phyloP scores from a whole-genome alignment of 2,329 filamentous ascomycete genomes.

The Aspergillus jensenii region DNA sequence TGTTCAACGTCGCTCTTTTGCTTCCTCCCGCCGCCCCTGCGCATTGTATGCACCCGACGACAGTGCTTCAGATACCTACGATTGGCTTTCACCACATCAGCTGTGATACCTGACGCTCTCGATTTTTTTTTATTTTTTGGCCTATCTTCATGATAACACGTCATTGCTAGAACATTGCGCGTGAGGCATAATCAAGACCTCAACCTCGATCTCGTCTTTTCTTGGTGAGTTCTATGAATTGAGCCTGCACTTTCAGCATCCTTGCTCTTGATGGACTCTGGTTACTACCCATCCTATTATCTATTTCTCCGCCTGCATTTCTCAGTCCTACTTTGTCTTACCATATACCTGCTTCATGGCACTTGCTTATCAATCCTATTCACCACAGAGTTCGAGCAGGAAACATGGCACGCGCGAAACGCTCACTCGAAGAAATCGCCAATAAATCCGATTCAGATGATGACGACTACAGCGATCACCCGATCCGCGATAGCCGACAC shows the following conservation, averaged over 20 bases:
- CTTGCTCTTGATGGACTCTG: neutral
- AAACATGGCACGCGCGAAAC: constrained; percentile 39
- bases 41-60: constrained; percentile 13
- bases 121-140: neutral
- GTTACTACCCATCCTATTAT: neutral
- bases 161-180: neutral
- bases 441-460: constrained; percentile 47
- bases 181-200: neutral
- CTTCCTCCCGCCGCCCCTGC: constrained; percentile 1
- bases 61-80: constrained; percentile 20
- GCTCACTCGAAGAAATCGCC: constrained; percentile 44
- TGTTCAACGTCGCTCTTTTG: constrained; percentile 7
- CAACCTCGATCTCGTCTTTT: neutral
- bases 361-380: neutral
- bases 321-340: neutral
- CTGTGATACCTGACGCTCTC: neutral
- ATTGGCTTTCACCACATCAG: neutral
- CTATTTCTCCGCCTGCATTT: neutral
- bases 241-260: neutral
- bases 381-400: neutral
- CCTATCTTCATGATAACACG: neutral
- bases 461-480: constrained; percentile 45
- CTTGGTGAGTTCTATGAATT: neutral
- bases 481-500: constrained; percentile 27
- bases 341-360: neutral